Percentiles rank a stretch among this genome's conserved stretches.
Conservation (phyloP, 202 grass and related monocot species). For the Brachypodium distachyon region DNA sequence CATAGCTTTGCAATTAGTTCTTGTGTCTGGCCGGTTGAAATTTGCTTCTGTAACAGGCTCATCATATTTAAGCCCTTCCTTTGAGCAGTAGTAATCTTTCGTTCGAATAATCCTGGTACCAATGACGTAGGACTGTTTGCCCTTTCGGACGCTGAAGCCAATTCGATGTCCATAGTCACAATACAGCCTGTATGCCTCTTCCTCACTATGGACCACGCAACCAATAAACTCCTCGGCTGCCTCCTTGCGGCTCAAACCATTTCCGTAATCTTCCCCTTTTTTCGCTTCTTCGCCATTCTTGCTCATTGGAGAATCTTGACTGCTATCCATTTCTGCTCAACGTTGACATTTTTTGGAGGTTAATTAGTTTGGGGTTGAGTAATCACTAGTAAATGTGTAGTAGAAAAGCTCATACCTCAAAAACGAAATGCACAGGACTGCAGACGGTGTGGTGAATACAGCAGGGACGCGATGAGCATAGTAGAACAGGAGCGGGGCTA, state of each 20-base stretch:
- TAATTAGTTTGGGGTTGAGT: neutral
- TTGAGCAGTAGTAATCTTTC: slow-evolving; percentile 91
- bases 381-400: neutral
- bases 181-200: slow-evolving; percentile 75
- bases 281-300: slow-evolving; percentile 43
- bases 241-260: slow-evolving; percentile 54
- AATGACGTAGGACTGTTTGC: slow-evolving; percentile 81
- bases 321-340: slow-evolving; percentile 40
- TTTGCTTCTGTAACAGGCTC: slow-evolving; percentile 79
- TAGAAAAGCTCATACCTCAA: slow-evolving; percentile 5
- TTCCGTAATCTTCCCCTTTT: slow-evolving; percentile 32
- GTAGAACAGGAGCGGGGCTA: neutral
- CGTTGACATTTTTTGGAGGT: neutral
- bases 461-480: neutral
- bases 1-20: slow-evolving; percentile 89
- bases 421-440: neutral
- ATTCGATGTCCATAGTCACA: slow-evolving; percentile 81
- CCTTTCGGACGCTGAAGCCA: slow-evolving; percentile 82
- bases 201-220: slow-evolving; percentile 63
- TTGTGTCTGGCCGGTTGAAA: slow-evolving; percentile 66
- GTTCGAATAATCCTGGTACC: slow-evolving; percentile 77
- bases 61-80: slow-evolving; percentile 79
- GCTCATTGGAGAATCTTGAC: slow-evolving; percentile 35
- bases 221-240: slow-evolving; percentile 61
- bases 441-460: neutral